Evolutionary conservation across 2,329 filamentous ascomycete species (phyloP), one percentile per base, ranked within the genome.

Genomic region (Tolypocladium nubicola): DNA sequence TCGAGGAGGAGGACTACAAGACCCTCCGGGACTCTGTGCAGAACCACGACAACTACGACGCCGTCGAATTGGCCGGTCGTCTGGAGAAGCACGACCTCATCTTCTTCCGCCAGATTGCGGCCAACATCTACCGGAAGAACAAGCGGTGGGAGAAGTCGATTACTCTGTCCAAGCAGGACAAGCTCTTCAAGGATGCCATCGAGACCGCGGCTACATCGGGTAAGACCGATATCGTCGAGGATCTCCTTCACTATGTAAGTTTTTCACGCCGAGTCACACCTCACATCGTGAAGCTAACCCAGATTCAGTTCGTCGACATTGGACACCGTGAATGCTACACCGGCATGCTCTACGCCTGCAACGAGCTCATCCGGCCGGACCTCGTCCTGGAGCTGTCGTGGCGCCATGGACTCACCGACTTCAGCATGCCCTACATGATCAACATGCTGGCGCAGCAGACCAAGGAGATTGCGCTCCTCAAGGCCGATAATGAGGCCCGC

Each of bases 141-240:
- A 97, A 97, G 87, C 85, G 94, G 62, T 99, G 95, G 95, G 93
- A 97, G 78, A 97, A 97, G 79, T 97, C 92, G 4, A 99, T 99
- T 73, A 85, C 90, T 39, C 79, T 99, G 52, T 97, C 93, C 19
- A 99, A 99, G 82, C 93, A 99, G 73, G 94, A 99, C 79, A 97
- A 97, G 83, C 80, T 99, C 19, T 99, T 94, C 87, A 97, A 97
- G 81, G 94, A 99, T 76, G 94, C 95, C 33, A 97, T 99, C 62
- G 94, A 99, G 81, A 99, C 94, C 16, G 85, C 95, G 38, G 94
- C 94, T 35, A 89, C 97, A 57, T 97, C 93, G 55, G 81, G 82
- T 70, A 97, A 97, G 82, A 71, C 81, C 14, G 92, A 97, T 37
- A 88, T 97, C 65, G 93, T 99, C 45, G 94, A 97, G 75, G 94